Base-by-base conservation (phyloP, 2,329 filamentous ascomycete genomes). In the Cercospora beticola region DNA sequence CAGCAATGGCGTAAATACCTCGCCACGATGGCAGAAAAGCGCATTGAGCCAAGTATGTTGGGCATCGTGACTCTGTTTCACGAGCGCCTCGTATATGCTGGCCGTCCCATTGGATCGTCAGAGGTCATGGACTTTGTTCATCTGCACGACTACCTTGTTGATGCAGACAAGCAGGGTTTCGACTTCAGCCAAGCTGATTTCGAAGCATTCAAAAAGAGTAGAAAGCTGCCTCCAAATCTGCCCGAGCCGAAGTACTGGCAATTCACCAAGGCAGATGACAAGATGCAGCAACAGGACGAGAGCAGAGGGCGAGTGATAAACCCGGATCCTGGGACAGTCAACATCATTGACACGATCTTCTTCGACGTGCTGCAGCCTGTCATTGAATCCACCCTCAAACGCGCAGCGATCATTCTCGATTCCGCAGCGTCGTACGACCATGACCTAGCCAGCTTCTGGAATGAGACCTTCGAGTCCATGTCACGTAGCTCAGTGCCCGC, bases 31-130 rank as follows among this genome's bases (percentile, higher is more conserved):
- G 62, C 69, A 8, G 33, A 21, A 1, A 64, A 46, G 10, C 58
- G 70, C 3, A 86, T 93, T 57, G 73, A 76, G 0, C 92, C 91
- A 75, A 70, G 82, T 6, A 79, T 89, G 26, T 82, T 94, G 2
- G 91, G 92, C 0, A 80, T 81, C 0, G 89, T 86, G 65, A 94
- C 91, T 0, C 84, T 82, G 4, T 87, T 85, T 76, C 90, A 91
- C 69, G 88, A 92, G 62, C 82, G 80, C 4, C 78, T 89, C 0
- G 88, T 86, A 36, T 93, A 93, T 69, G 18, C 33, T 1, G 75
- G 80, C 28, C 64, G 62, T 2, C 40, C 43, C 5, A 66, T 76
- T 8, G 58, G 62, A 16, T 72, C 73, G 1, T 4, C 43, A 14
- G 21, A 58, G 26, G 71, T 71, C 0, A 26, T 62, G 9, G 5